A percentile compares a stretch with the other conserved stretches of the same genome.
Conservation (phyloP, 2,329 filamentous ascomycete species). For the Venturia effusa region DNA sequence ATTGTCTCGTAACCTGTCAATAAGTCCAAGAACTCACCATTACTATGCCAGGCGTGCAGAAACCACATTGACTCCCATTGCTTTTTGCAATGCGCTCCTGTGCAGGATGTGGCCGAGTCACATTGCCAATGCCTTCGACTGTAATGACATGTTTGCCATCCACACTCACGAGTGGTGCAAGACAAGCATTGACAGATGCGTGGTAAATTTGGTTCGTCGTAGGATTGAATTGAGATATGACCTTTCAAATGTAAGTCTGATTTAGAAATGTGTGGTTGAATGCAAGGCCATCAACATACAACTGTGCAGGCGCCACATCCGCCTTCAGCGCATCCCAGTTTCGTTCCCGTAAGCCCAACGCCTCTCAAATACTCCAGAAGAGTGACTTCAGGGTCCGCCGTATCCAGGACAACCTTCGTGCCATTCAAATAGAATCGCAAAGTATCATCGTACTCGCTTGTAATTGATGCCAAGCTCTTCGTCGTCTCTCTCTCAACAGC, state of each 20-base stretch:
- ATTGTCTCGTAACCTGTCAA: not conserved
- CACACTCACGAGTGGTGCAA: slow-evolving; percentile 83
- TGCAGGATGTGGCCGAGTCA: slow-evolving; percentile 73
- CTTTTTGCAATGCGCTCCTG: slow-evolving; percentile 86
- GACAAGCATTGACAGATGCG: slow-evolving; percentile 90
- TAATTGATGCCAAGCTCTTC: slow-evolving; percentile 49
- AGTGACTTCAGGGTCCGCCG: slow-evolving; percentile 83
- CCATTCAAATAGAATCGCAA: slow-evolving; percentile 92
- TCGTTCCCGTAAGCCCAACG: slow-evolving; percentile 88
- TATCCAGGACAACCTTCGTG: slow-evolving; percentile 74
- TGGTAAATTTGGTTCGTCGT: slow-evolving; percentile 91
- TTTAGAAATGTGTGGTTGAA: not conserved
- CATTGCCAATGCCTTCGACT: slow-evolving; percentile 87
- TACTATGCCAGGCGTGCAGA: slow-evolving; percentile 95
- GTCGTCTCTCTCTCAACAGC: slow-evolving; percentile 35
- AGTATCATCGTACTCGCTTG: slow-evolving; percentile 72
- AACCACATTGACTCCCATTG: slow-evolving; percentile 89
- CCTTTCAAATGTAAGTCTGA: slow-evolving; percentile 25
- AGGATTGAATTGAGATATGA: slow-evolving; percentile 86
- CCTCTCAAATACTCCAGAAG: slow-evolving; percentile 87
- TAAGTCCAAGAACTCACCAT: slow-evolving; percentile 44
- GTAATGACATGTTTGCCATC: slow-evolving; percentile 98
- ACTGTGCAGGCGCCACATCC: slow-evolving; percentile 96
- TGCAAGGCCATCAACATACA: slow-evolving; percentile 33
- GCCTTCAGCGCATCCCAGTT: slow-evolving; percentile 91